Evolutionary conservation across 305 asterid species (phyloP).

Genomic region (Caryopteris hybrid): DNA sequence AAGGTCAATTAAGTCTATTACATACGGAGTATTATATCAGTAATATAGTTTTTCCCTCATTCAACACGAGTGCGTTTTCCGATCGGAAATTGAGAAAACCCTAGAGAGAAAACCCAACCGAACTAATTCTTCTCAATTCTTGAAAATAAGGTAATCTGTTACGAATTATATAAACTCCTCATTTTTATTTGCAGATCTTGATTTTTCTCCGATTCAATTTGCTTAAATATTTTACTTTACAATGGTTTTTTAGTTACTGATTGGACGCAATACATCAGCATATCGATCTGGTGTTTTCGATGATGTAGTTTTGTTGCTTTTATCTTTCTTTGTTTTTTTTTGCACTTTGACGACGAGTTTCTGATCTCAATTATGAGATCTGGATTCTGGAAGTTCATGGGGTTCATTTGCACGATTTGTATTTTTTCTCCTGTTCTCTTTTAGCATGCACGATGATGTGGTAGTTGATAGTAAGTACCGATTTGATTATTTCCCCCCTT

Average conservation of each 20-base stretch:
- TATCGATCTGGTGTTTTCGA: slow-evolving; percentile 13
- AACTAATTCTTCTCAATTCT: not conserved
- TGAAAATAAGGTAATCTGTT: slow-evolving; percentile 16
- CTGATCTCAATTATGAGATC: slow-evolving; percentile 7
- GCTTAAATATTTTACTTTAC: not conserved
- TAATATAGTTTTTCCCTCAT: too few relatives aligned
- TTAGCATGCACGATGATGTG: too few relatives aligned
- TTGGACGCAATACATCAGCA: not conserved
- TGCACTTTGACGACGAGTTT: not conserved
- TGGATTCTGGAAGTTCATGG: slow-evolving; percentile 4
- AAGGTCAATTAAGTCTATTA: not conserved
- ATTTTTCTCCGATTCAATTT: not conserved
- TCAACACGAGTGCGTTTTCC: not conserved
- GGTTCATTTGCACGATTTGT: not conserved
- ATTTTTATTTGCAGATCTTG: not conserved
- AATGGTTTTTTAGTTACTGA: not conserved
- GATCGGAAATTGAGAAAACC: slow-evolving; percentile 17
- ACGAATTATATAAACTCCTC: not conserved
- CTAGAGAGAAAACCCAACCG: slow-evolving; percentile 22
- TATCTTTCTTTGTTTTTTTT: not conserved
- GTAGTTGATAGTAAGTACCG: too few relatives aligned
- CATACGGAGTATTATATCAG: not conserved
- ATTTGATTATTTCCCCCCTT: too few relatives aligned
- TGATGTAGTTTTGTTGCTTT: not conserved
- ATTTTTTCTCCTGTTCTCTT: not conserved